Evolutionary conservation across 169 alveolate genomes (phyloP).

Genomic region (Cardiosporidium cionae): DNA sequence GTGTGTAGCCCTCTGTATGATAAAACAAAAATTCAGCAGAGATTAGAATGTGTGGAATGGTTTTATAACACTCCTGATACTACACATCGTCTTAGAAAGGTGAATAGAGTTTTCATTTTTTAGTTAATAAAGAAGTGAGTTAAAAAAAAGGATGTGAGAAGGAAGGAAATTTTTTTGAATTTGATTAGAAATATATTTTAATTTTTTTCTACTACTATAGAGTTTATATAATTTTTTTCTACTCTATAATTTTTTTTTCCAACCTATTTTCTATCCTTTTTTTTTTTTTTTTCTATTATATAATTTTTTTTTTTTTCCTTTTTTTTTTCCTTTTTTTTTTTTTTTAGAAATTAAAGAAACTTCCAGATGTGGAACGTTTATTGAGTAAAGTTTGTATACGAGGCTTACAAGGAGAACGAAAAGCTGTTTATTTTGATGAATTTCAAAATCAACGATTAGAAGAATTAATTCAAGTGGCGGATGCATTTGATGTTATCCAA

Average conservation of each 20-base stretch:
- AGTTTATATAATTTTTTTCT: too few relatives aligned
- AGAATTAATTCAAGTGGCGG: conserved; percentile 7
- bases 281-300: neutral
- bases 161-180: neutral
- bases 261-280: too few relatives aligned
- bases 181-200: too few relatives aligned
- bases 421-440: conserved; percentile 60
- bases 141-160: too few relatives aligned
- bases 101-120: neutral
- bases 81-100: conserved; percentile 9
- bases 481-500: conserved; percentile 1
- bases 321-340: neutral
- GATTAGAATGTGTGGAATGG: conserved; percentile 84
- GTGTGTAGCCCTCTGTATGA: conserved; percentile 79
- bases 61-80: conserved; percentile 40
- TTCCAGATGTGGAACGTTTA: conserved; percentile 70
- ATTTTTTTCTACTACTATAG: too few relatives aligned
- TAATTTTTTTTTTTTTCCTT: neutral
- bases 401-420: conserved; percentile 65
- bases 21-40: conserved; percentile 66
- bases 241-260: too few relatives aligned
- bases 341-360: conserved; percentile 32
- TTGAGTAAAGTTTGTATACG: conserved; percentile 62
- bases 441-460: conserved; percentile 6
- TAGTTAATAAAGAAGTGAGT: too few relatives aligned